A percentile compares a stretch with the other conserved stretches of the same genome.
These are phyloP conservation scores for Mucor sp. DNA, from an alignment of 371 early-diverging fungal genomes.

Conservation along the genomic window DNA sequence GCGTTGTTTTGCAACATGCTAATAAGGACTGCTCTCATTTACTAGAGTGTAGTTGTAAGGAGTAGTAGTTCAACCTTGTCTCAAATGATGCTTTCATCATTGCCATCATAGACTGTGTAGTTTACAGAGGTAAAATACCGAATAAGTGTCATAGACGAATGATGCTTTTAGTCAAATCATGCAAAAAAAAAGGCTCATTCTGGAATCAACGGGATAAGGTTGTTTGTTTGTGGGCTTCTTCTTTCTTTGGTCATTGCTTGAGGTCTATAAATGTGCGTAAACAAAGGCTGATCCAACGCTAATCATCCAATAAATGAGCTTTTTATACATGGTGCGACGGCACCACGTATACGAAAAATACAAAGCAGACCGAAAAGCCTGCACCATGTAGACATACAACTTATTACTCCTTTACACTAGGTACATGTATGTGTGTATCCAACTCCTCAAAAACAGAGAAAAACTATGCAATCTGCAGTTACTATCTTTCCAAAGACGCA, in stretches of 20 bases:
- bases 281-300: not conserved
- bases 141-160: not conserved
- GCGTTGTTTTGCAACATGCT: not conserved
- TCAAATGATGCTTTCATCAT: not conserved
- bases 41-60: not conserved
- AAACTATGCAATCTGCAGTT: not conserved
- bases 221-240: not conserved
- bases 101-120: too few species aligned
- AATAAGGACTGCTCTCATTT: not conserved
- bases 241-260: not conserved
- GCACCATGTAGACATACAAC: not conserved
- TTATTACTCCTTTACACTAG: not conserved
- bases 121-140: not conserved
- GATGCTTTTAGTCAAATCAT: not conserved
- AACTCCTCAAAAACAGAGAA: not conserved
- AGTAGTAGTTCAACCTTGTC: not conserved
- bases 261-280: too few species aligned
- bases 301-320: not conserved
- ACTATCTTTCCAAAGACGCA: not conserved
- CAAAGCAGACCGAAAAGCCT: not conserved
- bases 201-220: conserved; percentile 7
- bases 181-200: conserved; percentile 4
- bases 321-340: not conserved
- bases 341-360: not conserved
- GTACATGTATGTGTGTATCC: not conserved